These are phyloP conservation scores for Hypoxylon cercidicola DNA, from an alignment of 495 filamentous ascomycete species.

Conservation along the genomic window DNA sequence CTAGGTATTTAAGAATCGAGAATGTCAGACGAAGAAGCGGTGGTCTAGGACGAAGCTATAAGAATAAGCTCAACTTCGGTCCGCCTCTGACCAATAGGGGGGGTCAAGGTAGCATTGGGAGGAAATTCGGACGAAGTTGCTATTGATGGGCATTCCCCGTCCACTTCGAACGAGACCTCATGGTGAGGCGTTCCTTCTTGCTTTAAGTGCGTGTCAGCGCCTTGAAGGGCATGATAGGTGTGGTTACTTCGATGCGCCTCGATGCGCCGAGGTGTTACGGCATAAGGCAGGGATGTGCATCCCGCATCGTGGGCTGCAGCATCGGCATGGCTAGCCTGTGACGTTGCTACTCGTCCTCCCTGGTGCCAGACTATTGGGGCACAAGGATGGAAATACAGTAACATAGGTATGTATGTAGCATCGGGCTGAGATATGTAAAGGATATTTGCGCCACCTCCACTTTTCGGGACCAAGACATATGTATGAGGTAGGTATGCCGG, in stretches of 20 bases:
- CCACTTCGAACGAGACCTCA: constrained; percentile 1
- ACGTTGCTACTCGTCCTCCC: constrained; percentile 20
- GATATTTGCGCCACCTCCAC: constrained; percentile 22
- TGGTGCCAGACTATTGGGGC: constrained; percentile 14
- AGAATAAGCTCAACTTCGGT: neutral
- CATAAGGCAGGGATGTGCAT: constrained; percentile 35
- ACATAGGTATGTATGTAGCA: neutral
- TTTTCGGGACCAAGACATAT: constrained; percentile 8
- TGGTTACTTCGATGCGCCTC: constrained; percentile 15
- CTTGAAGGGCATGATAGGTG: constrained; percentile 21
- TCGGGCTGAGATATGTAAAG: constrained; percentile 9
- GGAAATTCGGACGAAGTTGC: constrained; percentile 6
- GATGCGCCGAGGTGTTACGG: constrained; percentile 32
- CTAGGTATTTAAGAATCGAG: neutral
- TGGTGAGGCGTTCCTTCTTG: constrained; percentile 20
- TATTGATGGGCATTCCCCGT: constrained; percentile 22
- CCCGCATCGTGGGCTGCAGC: constrained; percentile 23
- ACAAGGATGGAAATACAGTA: neutral
- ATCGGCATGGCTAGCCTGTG: constrained; percentile 13
- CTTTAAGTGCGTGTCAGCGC: constrained; percentile 28
- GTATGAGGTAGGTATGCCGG: too few species aligned
- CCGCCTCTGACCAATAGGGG: constrained; percentile 9
- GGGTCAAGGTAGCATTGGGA: constrained; percentile 15
- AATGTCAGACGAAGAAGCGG: neutral
- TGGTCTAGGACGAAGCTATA: constrained; percentile 7